Evolutionary conservation across 2,329 filamentous ascomycete genomes (phyloP).

Genomic region (Hymenoscyphus repandus): DNA sequence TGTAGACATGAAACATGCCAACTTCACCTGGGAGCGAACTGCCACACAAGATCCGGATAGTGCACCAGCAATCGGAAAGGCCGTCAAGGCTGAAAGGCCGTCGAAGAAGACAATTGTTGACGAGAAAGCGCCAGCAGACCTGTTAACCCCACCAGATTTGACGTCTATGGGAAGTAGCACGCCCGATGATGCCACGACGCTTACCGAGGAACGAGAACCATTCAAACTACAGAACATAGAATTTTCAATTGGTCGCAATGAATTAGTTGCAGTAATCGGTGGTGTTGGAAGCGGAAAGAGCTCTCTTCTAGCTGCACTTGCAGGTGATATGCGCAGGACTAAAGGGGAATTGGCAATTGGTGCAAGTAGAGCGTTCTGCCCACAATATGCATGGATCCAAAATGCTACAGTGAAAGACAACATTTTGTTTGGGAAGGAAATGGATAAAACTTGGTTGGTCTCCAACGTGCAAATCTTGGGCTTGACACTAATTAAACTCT

Average conservation of each 20-base stretch:
- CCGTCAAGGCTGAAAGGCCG: constrained; percentile 12
- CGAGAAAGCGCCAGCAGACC: constrained; percentile 28
- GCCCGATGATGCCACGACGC: constrained; percentile 48
- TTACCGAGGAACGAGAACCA: constrained; percentile 52
- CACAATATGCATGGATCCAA: constrained; percentile 97
- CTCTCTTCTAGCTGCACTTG: constrained; percentile 80
- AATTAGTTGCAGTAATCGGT: constrained; percentile 80
- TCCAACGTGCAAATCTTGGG: no score
- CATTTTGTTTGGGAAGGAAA: constrained; percentile 80
- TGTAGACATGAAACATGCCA: constrained; percentile 65
- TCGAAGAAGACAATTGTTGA: constrained; percentile 40
- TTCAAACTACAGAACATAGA: constrained; percentile 68
- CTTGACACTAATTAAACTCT: constrained; percentile 33
- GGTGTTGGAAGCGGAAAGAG: constrained; percentile 88
- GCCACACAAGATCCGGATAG: constrained; percentile 48
- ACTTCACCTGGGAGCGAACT: constrained; percentile 82
- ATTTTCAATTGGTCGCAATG: constrained; percentile 65
- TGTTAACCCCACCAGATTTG: constrained; percentile 22
- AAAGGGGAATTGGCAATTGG: constrained; percentile 68
- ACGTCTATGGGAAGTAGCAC: constrained; percentile 40
- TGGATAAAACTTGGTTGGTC: constrained; percentile 60
- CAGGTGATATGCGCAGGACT: constrained; percentile 89
- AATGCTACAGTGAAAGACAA: constrained; percentile 85
- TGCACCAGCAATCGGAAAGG: constrained; percentile 46
- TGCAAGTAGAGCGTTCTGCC: constrained; percentile 81